Evolutionary conservation across 2,329 filamentous ascomycete species (phyloP), one percentile per base, ranked within the genome.

Genomic region (Cladosporium velox): DNA sequence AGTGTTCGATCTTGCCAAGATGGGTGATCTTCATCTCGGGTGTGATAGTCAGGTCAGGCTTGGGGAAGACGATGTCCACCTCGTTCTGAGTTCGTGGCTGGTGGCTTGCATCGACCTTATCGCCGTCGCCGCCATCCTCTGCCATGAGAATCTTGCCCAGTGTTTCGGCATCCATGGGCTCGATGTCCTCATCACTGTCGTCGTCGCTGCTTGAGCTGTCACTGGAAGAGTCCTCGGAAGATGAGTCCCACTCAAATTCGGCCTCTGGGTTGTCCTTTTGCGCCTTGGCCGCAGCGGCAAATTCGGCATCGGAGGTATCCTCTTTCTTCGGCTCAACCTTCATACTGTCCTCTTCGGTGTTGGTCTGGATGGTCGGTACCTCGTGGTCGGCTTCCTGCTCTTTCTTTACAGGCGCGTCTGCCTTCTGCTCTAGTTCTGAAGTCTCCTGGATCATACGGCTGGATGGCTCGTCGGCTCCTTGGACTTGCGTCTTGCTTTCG

Each of bases 81-180:
- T 99, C 95, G 77, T 98, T 97, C 75, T 92, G 90, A 0, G 93
- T 97, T 66, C 90, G 88, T 54, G 96, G 79, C 54, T 74, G 72
- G 86, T 69, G 57, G 55, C 72, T 70, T 15, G 54, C 66, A 47
- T 85, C 77, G 76, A 72, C 80, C 78, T 34, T 77, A 18, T 87
- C 85, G 14, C 85, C 87, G 71, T 93, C 92, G 65, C 95, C 93
- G 35, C 85, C 88, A 69, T 94, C 93, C 52, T 87, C 90, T 68
- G 90, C 86, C 92, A 98, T 96, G 26, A 98, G 82, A 59, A 96
- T 88, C 38, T 90, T 89, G 0, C 91, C 92, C 66, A 91, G 90
- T 76, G 96, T 93, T 73, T 93, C 92, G 2, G 93, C 87, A 64
- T 89, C 89, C 1, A 97, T 82, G 51, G 93, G 84, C 63, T 91